Conservation (phyloP, 164 flowering plant genomes). For the Brasenia schreberi region DNA sequence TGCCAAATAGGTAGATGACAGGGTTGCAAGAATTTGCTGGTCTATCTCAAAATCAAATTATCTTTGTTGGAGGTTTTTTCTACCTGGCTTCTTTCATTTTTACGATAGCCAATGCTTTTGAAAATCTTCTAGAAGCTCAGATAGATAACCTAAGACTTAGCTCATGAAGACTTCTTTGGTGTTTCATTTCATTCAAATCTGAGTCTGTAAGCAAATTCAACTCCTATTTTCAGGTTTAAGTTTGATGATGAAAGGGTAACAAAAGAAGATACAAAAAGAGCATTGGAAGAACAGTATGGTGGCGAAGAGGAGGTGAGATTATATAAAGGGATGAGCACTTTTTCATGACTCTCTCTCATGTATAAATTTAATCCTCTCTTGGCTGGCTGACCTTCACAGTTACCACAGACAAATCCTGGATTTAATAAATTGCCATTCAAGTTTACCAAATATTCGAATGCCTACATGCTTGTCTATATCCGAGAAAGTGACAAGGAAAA, state of each 20-base stretch:
- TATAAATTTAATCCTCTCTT: background rate
- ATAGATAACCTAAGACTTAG: background rate
- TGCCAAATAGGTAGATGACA: too few relatives aligned
- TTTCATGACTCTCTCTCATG: background rate
- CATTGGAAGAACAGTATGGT: constrained; percentile 47
- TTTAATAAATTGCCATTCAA: constrained; percentile 38
- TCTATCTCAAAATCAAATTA: too few relatives aligned
- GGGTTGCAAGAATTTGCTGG: too few relatives aligned
- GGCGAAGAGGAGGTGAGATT: constrained; percentile 43
- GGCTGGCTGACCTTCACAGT: constrained; percentile 13
- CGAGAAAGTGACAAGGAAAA: constrained; percentile 51
- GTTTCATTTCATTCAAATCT: background rate
- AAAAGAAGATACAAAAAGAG: constrained; percentile 38
- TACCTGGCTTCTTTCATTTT: too few relatives aligned
- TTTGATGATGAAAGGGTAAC: constrained; percentile 54
- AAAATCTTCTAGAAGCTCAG: too few relatives aligned
- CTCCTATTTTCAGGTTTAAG: constrained; percentile 13
- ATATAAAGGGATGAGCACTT: background rate
- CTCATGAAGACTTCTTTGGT: background rate
- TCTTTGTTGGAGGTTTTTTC: too few relatives aligned
- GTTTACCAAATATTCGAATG: constrained; percentile 47
- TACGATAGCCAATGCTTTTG: too few relatives aligned
- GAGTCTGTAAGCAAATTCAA: background rate
- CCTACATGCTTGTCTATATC: constrained; percentile 57
- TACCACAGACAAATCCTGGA: constrained; percentile 46